These are phyloP conservation scores for Hypoxylon sp. DNA, from an alignment of 2,329 filamentous ascomycete species.

Conservation along the genomic window DNA sequence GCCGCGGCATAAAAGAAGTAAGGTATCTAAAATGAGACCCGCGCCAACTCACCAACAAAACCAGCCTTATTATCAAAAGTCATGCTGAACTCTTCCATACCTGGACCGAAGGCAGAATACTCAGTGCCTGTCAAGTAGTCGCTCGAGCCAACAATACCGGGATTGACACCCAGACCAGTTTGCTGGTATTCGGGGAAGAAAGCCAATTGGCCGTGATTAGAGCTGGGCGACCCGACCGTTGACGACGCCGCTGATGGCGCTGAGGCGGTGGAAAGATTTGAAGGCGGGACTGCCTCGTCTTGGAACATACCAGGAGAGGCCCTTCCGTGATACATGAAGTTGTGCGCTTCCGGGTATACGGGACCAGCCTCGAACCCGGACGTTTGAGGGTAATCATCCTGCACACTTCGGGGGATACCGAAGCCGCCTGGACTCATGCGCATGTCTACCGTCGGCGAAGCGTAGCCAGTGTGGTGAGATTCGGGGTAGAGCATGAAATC, in stretches of 20 bases:
- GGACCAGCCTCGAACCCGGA: slow-evolving; percentile 63
- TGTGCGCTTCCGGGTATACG: slow-evolving; percentile 63
- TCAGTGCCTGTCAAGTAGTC: slow-evolving; percentile 67
- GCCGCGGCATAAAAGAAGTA: slow-evolving; percentile 46
- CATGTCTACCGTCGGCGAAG: slow-evolving; percentile 61
- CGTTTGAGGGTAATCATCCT: slow-evolving; percentile 58
- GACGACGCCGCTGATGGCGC: slow-evolving; percentile 76
- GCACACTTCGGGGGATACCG: slow-evolving; percentile 57
- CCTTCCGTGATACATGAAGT: slow-evolving; percentile 63
- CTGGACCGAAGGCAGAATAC: slow-evolving; percentile 65
- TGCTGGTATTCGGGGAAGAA: slow-evolving; percentile 71
- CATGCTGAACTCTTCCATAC: slow-evolving; percentile 66
- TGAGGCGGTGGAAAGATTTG: slow-evolving; percentile 72
- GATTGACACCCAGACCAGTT: slow-evolving; percentile 71
- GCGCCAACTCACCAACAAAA: slow-evolving; percentile 71
- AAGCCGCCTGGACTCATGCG: slow-evolving; percentile 64
- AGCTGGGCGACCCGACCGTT: slow-evolving; percentile 76
- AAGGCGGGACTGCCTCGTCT: slow-evolving; percentile 68
- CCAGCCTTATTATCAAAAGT: slow-evolving; percentile 66
- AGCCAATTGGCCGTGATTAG: slow-evolving; percentile 70
- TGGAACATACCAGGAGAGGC: slow-evolving; percentile 65
- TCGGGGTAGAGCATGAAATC: slow-evolving; percentile 56
- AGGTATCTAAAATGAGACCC: slow-evolving; percentile 53
- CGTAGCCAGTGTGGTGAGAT: slow-evolving; percentile 49
- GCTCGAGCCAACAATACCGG: slow-evolving; percentile 73